Evolutionary conservation across 2,329 filamentous ascomycete genomes (phyloP), one percentile per base, ranked within the genome.

Genomic region (Colletotrichum navitas): DNA sequence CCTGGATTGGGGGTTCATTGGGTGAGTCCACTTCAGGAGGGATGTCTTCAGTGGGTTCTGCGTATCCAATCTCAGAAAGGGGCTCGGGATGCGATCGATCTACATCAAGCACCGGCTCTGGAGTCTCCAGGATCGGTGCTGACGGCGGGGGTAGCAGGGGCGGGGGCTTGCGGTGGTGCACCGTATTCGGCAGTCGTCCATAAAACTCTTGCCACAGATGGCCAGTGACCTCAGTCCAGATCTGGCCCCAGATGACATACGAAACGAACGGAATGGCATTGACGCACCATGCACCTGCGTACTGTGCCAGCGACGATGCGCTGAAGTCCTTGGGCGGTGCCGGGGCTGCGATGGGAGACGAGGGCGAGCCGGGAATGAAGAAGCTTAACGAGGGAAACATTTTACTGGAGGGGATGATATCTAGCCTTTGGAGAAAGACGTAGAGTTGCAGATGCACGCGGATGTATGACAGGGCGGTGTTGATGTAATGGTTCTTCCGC

Each of bases 341-440:
- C 2, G 86, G 87, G 0, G 85, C 78, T 1, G 81, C 77, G 36
- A 89, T 85, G 0, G 86, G 87, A 0, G 88, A 90, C 16, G 83
- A 78, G 10, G 80, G 75, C 16, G 86, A 85, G 59, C 89, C 90
- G 0, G 88, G 88, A 24, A 90, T 76, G 74, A 89, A 89, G 76
- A 85, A 90, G 6, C 77, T 80, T 47, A 80, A 79, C 10, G 76
- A 78, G 0, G 88, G 88, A 3, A 89, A 77, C 78, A 78, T 80
- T 10, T 79, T 79, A 16, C 74, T 80, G 16, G 79, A 77, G 0
- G 86, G 79, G 54, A 86, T 79, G 18, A 90, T 78, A 8, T 85
- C 85, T 10, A 87, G 78, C 59, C 86, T 82, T 73, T 90, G 88
- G 55, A 90, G 78, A 29, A 85, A 84, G n/a, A 84, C 80, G 73